Percentiles rank a stretch among this genome's conserved stretches.
Evolutionary conservation across 148 eudicot species (phyloP).

Genomic region (Arbutus unedo): DNA sequence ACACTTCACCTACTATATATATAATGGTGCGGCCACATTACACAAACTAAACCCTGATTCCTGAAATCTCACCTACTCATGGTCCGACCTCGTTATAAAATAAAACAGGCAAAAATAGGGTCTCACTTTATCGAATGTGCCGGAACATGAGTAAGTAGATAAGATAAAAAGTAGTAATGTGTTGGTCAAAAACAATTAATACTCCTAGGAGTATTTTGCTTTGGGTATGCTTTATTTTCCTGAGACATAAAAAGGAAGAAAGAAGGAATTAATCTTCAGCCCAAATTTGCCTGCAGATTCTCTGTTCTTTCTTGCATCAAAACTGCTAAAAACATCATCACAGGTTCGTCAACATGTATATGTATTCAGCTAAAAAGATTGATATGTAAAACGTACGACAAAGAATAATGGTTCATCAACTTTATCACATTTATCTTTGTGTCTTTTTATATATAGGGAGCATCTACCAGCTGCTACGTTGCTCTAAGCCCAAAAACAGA

Average conservation of each 20-base stretch:
- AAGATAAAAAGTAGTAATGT: background rate
- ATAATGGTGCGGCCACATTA: background rate
- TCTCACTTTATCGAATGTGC: background rate
- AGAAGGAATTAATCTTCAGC: slow-evolving; percentile 1
- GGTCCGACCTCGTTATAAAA: too few relatives aligned
- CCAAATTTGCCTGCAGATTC: slow-evolving; percentile 56
- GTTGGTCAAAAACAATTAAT: background rate
- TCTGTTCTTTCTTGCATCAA: slow-evolving; percentile 79
- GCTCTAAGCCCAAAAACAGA: slow-evolving; percentile 50
- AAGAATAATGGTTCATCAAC: background rate
- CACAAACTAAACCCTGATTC: background rate
- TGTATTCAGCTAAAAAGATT: background rate
- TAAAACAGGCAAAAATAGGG: background rate
- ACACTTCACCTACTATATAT: too few relatives aligned
- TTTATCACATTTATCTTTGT: background rate
- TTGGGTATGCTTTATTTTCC: background rate
- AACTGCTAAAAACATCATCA: slow-evolving; percentile 76
- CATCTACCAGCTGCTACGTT: slow-evolving; percentile 88
- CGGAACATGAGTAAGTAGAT: background rate
- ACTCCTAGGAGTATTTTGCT: background rate
- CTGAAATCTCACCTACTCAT: background rate
- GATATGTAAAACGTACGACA: too few relatives aligned
- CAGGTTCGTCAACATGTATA: slow-evolving; percentile 54
- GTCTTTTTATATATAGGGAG: slow-evolving; percentile 46
- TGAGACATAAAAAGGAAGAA: background rate